These are phyloP conservation scores for Boletus rex-veris DNA, from an alignment of 768 basidiomycete genomes.

Conservation along the genomic window DNA sequence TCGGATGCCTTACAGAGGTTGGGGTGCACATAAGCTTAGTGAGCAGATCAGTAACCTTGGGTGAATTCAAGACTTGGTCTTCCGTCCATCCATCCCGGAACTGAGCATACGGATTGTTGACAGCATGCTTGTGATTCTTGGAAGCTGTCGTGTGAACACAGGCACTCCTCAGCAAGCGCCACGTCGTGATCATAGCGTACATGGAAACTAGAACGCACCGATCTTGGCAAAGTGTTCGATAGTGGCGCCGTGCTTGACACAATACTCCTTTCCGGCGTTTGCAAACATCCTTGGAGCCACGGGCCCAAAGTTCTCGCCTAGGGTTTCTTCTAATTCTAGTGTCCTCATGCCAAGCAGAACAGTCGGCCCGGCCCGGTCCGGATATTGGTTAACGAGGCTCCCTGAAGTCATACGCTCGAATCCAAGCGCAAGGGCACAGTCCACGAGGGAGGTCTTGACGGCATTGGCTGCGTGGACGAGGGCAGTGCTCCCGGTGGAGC, in stretches of 20 bases:
- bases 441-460: slow-evolving; percentile 62
- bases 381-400: slow-evolving; percentile 63
- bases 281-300: slow-evolving; percentile 68
- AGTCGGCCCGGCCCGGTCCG: slow-evolving; percentile 46
- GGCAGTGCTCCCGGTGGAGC: slow-evolving; percentile 75
- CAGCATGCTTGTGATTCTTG: slow-evolving; percentile 77
- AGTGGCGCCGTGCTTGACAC: slow-evolving; percentile 61
- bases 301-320: slow-evolving; percentile 62
- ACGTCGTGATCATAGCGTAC: not conserved
- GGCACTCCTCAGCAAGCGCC: not conserved
- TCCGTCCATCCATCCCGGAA: slow-evolving; percentile 73
- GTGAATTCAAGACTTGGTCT: slow-evolving; percentile 62
- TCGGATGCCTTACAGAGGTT: slow-evolving; percentile 54
- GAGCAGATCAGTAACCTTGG: slow-evolving; percentile 63
- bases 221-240: slow-evolving; percentile 70
- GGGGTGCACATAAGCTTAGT: slow-evolving; percentile 85
- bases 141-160: slow-evolving; percentile 43
- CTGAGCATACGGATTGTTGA: slow-evolving; percentile 80
- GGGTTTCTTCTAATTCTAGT: slow-evolving; percentile 42
- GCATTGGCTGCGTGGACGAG: slow-evolving; percentile 65
- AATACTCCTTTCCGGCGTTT: slow-evolving; percentile 69
- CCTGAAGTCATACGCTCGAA: slow-evolving; percentile 81
- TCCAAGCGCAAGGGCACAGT: slow-evolving; percentile 76
- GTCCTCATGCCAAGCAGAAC: slow-evolving; percentile 39
- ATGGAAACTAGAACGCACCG: slow-evolving; percentile 39